Conservation (phyloP, 2,329 filamentous ascomycete genomes). For the Tolypocladium cylindrosporum region DNA sequence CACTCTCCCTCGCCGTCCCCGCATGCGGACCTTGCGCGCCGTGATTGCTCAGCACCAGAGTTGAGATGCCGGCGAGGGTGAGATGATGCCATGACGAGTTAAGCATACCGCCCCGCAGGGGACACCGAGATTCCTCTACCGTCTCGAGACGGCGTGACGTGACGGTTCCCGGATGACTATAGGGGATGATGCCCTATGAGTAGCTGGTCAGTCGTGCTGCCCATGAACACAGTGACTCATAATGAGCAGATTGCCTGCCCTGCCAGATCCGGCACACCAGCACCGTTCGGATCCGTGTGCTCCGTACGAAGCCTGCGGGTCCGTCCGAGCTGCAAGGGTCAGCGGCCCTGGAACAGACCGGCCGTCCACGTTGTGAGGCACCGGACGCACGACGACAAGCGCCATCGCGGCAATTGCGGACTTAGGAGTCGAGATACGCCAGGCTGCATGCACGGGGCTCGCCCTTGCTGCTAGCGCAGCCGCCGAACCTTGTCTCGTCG, state of each 20-base stretch:
- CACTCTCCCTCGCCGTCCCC: neutral
- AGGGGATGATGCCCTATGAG: neutral
- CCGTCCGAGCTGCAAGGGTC: too few species aligned
- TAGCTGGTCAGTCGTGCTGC: neutral
- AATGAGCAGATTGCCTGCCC: neutral
- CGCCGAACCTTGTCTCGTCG: too few species aligned
- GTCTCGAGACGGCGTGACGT: neutral
- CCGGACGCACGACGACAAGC: too few species aligned
- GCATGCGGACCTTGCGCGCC: neutral
- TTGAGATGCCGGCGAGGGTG: neutral
- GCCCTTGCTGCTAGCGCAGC: neutral
- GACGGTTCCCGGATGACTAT: too few species aligned
- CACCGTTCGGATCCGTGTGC: neutral
- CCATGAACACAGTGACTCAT: neutral
- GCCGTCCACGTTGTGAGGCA: too few species aligned
- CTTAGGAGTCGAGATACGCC: too few species aligned
- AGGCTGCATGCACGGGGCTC: too few species aligned
- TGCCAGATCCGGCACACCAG: neutral
- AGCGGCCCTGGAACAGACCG: too few species aligned
- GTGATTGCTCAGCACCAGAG: neutral
- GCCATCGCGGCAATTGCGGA: too few species aligned
- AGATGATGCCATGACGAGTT: neutral
- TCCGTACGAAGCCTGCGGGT: neutral
- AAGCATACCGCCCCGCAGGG: neutral
- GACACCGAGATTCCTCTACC: neutral